Evolutionary conservation across 176 grass and related monocot species (phyloP).

Genomic region (Avena atlantica): DNA sequence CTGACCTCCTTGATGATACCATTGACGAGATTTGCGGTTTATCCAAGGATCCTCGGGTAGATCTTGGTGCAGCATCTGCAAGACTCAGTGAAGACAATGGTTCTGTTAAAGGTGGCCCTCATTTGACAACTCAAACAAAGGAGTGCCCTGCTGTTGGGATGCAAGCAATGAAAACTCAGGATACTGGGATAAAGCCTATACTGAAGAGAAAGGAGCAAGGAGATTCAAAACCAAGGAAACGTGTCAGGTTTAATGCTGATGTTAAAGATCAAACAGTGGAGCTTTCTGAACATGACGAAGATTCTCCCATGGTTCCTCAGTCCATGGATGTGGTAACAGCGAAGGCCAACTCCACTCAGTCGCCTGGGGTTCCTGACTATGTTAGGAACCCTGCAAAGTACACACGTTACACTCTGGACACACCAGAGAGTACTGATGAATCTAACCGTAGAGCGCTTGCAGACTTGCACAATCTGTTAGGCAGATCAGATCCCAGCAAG

Average conservation of each 20-base stretch:
- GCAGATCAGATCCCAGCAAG: conserved; percentile 53
- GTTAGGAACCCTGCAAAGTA: conserved; percentile 93
- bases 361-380: conserved; percentile 71
- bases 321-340: conserved; percentile 43
- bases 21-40: conserved; percentile 44
- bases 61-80: conserved; percentile 63
- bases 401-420: conserved; percentile 76
- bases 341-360: conserved; percentile 33
- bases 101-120: conserved; percentile 32
- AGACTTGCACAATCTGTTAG: conserved; percentile 65
- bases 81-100: conserved; percentile 76
- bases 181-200: conserved; percentile 76
- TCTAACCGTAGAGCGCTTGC: conserved; percentile 78
- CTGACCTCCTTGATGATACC: conserved; percentile 78
- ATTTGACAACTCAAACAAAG: conserved; percentile 17
- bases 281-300: conserved; percentile 53
- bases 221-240: conserved; percentile 79
- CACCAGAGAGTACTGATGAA: conserved; percentile 51
- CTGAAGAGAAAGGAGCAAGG: conserved; percentile 82
- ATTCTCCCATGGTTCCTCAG: conserved; percentile 61
- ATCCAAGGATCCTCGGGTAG: conserved; percentile 70
- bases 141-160: conserved; percentile 12
- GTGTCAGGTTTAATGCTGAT: conserved; percentile 78
- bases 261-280: conserved; percentile 53
- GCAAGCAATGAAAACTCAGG: conserved; percentile 45